Base-by-base conservation (phyloP, 148 eudicot species). In the Amaranthus palmeri region DNA sequence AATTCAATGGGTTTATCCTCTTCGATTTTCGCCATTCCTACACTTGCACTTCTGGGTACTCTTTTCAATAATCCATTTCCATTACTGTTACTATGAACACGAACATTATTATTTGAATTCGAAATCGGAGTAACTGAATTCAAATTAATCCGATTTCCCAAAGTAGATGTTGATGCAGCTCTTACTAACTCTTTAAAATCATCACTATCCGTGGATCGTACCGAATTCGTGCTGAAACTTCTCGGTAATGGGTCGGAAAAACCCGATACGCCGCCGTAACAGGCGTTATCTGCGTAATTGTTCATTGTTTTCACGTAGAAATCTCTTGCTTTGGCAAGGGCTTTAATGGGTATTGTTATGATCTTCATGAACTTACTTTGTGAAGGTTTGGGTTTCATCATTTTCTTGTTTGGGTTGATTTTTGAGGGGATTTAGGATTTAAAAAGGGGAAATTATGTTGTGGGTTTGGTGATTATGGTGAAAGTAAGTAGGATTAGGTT, bases 21-120 rank as follows among this genome's bases (percentile, higher is more conserved):
- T 69, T 91, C 96, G 54, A 91, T 91, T 72, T 79, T 86, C 0
- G 87, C 86, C 96, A 91, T 85, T 8, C 88, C 88, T 17, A 86
- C 93, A 74, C 93, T 88, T 4, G 72, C 56, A 70, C 93, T 91
- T 63, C 96, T 84, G 6, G 89, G 85, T 65, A 79, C 83, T 41
- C 70, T 66, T 15, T 61, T 81, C 15, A 11, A 45, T 3, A 4
- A 72, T 66, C 56, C 54, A 17, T 15, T 6, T 45, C 43, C 10
- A 48, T 67, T 56, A 52, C 3, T 36, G 12, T 7, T 46, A 47
- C 8, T 47, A 15, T 5, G 11, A 12, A 10, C 25, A n/a, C 43
- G 48, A 47, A 48, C 8, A 47, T 8, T 5, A 54, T 5, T 6
- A 44, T 25, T 14, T 8, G 36, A 45, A 46, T 54, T 58, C 4